Evolutionary conservation across 441 rosid species (phyloP), one percentile per base, ranked within the genome.

Genomic region (Syzygium malaccense): DNA sequence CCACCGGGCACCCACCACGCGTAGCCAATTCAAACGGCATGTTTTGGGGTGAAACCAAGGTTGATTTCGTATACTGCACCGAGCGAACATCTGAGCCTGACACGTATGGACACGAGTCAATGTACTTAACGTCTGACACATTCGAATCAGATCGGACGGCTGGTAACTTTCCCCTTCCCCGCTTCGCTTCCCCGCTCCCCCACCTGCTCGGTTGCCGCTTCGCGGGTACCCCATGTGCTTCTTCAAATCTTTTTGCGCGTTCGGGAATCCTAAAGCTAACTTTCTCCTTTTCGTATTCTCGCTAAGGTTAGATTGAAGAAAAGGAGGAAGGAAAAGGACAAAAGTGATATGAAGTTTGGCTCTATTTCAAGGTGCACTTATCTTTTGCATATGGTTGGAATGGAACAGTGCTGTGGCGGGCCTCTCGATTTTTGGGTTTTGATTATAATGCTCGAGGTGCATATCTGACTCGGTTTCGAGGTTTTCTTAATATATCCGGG

Each of bases 41-140:
- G 54, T 3, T 4, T 88, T 91, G 88, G 91, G 88, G 91, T 89
- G 91, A 92, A 91, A 89, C 86, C 92, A 85, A 94, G 85, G 91
- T 84, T 90, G 95, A 94, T 94, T 41, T 78, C 20, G 14, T 54
- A 17, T 26, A 26, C 33, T 14, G 28, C 28, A 60, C 17, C 1
- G 15, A 54, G 48, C 6, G 55, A 48, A 41, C 91, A 26, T 56
- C 32, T 5, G 80, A 71, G 7, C 84, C 92, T 86, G 93, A 88
- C 91, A 86, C 84, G 20, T 33, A 56, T 4, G 18, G 48, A 64
- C 23, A 4, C 7, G 78, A 68, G 14, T 32, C 18, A 15, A 30
- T n/a, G 86, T 68, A 17, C 30, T 9, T 23, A 4, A 28, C 13
- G 26, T 88, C 92, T 68, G 88, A 87, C 92, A 87, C 83, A 9